Evolutionary conservation across 257 asterid genomes (phyloP).

Genomic region (Parsonsia alboflavescens): DNA sequence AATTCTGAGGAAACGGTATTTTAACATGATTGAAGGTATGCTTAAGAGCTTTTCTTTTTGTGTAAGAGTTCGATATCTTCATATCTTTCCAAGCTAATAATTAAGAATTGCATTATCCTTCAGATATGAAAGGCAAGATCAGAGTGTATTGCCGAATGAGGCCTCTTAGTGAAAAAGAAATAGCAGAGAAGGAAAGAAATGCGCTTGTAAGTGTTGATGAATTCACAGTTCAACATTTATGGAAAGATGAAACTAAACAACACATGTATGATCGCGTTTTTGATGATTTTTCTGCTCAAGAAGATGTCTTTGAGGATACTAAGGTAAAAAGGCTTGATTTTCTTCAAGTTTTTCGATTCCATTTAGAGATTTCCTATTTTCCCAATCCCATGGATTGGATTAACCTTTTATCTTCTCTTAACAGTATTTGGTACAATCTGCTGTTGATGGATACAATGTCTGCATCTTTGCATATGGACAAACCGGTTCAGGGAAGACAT

Average conservation of each 20-base stretch:
- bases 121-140: conserved; percentile 96
- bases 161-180: conserved; percentile 82
- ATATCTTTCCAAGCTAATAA: background rate
- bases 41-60: conserved; percentile 3
- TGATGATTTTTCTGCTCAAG: conserved; percentile 78
- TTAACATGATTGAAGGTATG: conserved; percentile 88
- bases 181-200: conserved; percentile 53
- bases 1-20: conserved; percentile 81
- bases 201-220: conserved; percentile 62
- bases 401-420: conserved; percentile 3
- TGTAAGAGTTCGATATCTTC: conserved; percentile 4
- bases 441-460: conserved; percentile 91
- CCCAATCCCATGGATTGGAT: background rate
- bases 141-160: conserved; percentile 92
- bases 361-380: background rate
- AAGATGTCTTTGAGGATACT: conserved; percentile 85
- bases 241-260: conserved; percentile 91
- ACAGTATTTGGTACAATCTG: conserved; percentile 96
- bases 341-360: background rate
- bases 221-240: conserved; percentile 80
- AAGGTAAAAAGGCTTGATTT: conserved; percentile 56
- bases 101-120: conserved; percentile 11
- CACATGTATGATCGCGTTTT: conserved; percentile 91
- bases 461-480: conserved; percentile 99
- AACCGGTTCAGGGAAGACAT: conserved; percentile 99